These are phyloP conservation scores for Aspergillus chevalieri DNA, from an alignment of 2,329 filamentous ascomycete species.

Conservation along the genomic window DNA sequence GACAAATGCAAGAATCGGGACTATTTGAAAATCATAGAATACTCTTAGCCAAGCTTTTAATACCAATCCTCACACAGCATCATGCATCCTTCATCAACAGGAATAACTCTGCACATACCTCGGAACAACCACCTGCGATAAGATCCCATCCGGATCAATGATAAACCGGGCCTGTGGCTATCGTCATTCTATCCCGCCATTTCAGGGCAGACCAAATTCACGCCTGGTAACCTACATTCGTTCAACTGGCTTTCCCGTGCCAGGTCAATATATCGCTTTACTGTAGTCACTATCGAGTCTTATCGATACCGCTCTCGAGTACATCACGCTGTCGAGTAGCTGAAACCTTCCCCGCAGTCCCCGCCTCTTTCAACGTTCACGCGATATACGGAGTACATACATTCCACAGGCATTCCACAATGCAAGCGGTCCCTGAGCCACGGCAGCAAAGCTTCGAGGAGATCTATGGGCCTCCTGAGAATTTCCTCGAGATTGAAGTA, in stretches of 20 bases:
- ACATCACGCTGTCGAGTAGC: background rate
- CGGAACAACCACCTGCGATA: background rate
- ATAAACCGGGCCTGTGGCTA: background rate
- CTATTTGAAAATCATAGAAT: too few relatives aligned
- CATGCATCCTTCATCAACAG: too few relatives aligned
- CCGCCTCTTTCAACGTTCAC: background rate
- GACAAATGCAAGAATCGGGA: too few relatives aligned
- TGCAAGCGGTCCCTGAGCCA: constrained; percentile 61
- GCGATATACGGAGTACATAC: background rate
- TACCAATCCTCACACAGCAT: too few relatives aligned
- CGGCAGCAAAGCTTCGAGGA: constrained; percentile 96
- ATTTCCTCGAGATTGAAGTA: constrained; percentile 97
- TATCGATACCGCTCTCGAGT: background rate
- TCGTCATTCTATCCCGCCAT: background rate
- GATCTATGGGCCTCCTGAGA: constrained; percentile 97
- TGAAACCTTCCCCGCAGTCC: constrained; percentile 8
- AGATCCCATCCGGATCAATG: background rate
- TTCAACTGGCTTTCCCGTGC: background rate
- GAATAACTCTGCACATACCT: background rate
- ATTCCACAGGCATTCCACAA: constrained; percentile 26
- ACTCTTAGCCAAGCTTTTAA: too few relatives aligned
- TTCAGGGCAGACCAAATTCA: background rate
- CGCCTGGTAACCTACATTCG: background rate
- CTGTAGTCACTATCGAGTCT: background rate
- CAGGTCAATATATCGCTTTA: background rate